Percentiles rank a stretch among this genome's conserved stretches.
Evolutionary conservation across 306 rosid species (phyloP).

Genomic region (Astragalus glycyphyllos): DNA sequence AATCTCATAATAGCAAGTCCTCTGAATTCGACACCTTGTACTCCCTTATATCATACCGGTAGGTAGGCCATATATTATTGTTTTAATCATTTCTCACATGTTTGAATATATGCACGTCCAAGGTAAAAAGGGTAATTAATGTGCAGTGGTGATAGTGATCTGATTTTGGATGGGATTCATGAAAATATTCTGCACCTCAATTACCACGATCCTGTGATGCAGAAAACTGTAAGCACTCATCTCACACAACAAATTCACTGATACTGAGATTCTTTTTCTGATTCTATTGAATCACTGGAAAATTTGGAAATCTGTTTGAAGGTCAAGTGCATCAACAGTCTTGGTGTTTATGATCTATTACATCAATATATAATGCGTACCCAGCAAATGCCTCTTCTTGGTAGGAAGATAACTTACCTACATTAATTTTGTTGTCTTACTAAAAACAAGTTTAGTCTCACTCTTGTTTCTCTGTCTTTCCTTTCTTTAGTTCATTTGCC

Average conservation of each 20-base stretch:
- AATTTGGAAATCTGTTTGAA: constrained; percentile 46
- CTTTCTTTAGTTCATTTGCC: constrained; percentile 75
- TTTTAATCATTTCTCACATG: constrained; percentile 18
- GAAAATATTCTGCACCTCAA: constrained; percentile 87
- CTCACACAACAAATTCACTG: constrained; percentile 1
- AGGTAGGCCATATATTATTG: constrained; percentile 52
- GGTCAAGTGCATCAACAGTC: constrained; percentile 84
- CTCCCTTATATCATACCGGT: constrained; percentile 82
- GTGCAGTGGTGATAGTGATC: constrained; percentile 87
- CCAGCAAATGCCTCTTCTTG: constrained; percentile 71
- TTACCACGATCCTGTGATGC: constrained; percentile 96
- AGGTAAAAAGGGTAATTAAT: constrained; percentile 33
- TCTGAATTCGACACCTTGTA: constrained; percentile 72
- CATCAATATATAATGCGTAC: constrained; percentile 75
- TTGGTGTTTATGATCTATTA: constrained; percentile 75
- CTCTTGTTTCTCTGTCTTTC: constrained; percentile 23
- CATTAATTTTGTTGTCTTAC: constrained; percentile 27
- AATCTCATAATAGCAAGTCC: constrained; percentile 47
- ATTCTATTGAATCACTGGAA: constrained; percentile 40
- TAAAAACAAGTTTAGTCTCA: constrained; percentile 37
- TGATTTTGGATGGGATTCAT: constrained; percentile 91
- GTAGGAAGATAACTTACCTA: constrained; percentile 53
- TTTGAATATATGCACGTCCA: constrained; percentile 24
- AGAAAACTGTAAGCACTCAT: constrained; percentile 76
- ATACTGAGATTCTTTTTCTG: constrained; percentile 26